Base-by-base conservation (phyloP, 805 yeast species). In the Starmerella apicola region DNA sequence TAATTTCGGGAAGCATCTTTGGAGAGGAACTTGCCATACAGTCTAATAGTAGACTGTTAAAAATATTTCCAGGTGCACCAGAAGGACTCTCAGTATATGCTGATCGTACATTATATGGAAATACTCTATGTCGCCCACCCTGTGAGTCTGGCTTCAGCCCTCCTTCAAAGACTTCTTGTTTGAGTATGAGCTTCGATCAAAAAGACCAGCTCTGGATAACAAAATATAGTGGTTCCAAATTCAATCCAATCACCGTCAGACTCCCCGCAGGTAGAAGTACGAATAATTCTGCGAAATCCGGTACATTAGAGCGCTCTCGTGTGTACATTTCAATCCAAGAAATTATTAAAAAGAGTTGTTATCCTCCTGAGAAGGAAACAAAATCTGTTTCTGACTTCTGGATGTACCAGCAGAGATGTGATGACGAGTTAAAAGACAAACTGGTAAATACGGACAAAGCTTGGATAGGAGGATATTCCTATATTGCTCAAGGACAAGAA, bases 401-500 rank as follows among this genome's bases (percentile, higher is more conserved):
- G 94, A 66, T 67, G 30, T 61, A 63, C 22, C 62, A 96, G 36
- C 72, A 71, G 40, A 59, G 57, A 0, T 61, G 85, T 15, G 95
- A 88, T 56, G 55, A 62, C 8, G 58, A 68, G 34, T 53, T 88
- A 38, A 56, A 67, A 29, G 57, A 56, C 1, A 57, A 85, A n/a
- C 54, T 88, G n/a, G 51, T 55, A 1, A 63, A 63, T 24, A 68
- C 82, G 7, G 88, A 83, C 39, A 56, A 57, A 18, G 61, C 63
- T 40, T 82, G 95, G 86, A 61, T 88, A 27, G 84, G 88, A 12
- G 93, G 88, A 0, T 81, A 84, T 48, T 61, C 61, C 38, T 77
- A n/a, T n/a, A n/a, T n/a, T n/a, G n/a, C n/a, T n/a, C n/a, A n/a
- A n/a, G n/a, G n/a, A n/a, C n/a, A n/a, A n/a, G n/a, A n/a, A n/a